phyloP scores from a whole-genome alignment of 768 basidiomycete genomes.

The Infundibulicybe gibba region DNA sequence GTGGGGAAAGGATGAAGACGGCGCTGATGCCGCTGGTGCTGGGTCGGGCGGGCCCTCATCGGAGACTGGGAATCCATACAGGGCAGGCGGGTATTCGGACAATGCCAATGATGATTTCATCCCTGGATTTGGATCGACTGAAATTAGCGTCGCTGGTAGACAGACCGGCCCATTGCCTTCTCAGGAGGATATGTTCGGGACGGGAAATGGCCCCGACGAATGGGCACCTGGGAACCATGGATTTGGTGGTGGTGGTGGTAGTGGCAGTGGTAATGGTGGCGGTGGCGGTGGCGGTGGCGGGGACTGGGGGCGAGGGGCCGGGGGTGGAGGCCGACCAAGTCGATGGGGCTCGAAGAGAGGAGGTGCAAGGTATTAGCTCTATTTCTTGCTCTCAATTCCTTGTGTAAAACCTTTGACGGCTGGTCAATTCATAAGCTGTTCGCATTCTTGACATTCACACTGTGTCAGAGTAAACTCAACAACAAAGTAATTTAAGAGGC shows the following conservation, averaged over 20 bases:
- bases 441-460: too few relatives aligned
- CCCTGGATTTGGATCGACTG: conserved; percentile 54
- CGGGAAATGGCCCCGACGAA: conserved; percentile 24
- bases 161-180: conserved; percentile 26
- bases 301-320: conserved; percentile 11
- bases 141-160: conserved; percentile 13
- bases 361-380: conserved; percentile 3
- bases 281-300: conserved; percentile 27
- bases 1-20: conserved; percentile 48
- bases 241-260: conserved; percentile 24
- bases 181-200: conserved; percentile 51
- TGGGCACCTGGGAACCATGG: conserved; percentile 26
- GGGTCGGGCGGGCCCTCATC: conserved; percentile 12
- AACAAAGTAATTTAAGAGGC: too few relatives aligned
- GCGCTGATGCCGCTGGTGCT: conserved; percentile 8
- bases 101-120: conserved; percentile 52
- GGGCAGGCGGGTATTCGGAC: conserved; percentile 20
- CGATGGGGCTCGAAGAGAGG: conserved; percentile 12
- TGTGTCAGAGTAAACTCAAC: too few relatives aligned
- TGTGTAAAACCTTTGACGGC: too few relatives aligned
- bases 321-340: conserved; percentile 7
- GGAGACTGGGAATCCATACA: conserved; percentile 12
- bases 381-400: too few relatives aligned
- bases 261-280: conserved; percentile 28
- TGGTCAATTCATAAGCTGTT: too few relatives aligned